phyloP scores from a whole-genome alignment of 164 flowering plant genomes.

The Brasenia schreberi region DNA sequence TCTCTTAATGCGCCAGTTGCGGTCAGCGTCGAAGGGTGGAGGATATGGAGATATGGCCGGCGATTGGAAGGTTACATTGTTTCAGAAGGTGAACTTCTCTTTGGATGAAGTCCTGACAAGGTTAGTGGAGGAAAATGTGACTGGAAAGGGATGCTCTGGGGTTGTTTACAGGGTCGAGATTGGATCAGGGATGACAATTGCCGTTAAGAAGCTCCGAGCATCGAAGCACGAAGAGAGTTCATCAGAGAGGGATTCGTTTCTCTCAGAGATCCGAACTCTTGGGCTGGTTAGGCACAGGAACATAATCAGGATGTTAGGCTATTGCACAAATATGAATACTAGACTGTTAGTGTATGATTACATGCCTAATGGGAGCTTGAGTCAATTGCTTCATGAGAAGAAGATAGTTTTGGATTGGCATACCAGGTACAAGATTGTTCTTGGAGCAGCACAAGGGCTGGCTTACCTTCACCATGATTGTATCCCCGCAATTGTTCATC shows the following conservation, averaged over 20 bases:
- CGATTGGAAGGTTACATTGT: conserved; percentile 44
- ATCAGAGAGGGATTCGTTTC: conserved; percentile 35
- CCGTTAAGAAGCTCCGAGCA: conserved; percentile 58
- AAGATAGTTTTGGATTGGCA: conserved; percentile 40
- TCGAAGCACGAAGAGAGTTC: conserved; percentile 14
- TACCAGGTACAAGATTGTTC: conserved; percentile 34
- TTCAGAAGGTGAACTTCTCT: conserved; percentile 46
- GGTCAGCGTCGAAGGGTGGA: conserved; percentile 4
- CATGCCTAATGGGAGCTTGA: conserved; percentile 44
- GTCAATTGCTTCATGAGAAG: conserved; percentile 40
- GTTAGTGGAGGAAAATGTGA: conserved; percentile 32
- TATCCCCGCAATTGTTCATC: conserved; percentile 46
- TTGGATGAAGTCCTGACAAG: conserved; percentile 25
- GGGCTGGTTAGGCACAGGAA: conserved; percentile 56
- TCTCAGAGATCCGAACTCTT: conserved; percentile 42
- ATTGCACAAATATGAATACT: conserved; percentile 31
- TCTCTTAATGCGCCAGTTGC: conserved; percentile 11
- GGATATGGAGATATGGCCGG: conserved; percentile 15
- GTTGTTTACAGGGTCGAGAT: conserved; percentile 49
- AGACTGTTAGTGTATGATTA: conserved; percentile 49
- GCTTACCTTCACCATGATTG: conserved; percentile 69
- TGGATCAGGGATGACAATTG: conserved; percentile 25
- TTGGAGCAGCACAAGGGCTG: conserved; percentile 51
- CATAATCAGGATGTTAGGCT: conserved; percentile 51
- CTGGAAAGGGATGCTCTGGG: conserved; percentile 53